Evolutionary conservation across 148 eudicot genomes (phyloP).

Genomic region (Suaeda aralocaspica): DNA sequence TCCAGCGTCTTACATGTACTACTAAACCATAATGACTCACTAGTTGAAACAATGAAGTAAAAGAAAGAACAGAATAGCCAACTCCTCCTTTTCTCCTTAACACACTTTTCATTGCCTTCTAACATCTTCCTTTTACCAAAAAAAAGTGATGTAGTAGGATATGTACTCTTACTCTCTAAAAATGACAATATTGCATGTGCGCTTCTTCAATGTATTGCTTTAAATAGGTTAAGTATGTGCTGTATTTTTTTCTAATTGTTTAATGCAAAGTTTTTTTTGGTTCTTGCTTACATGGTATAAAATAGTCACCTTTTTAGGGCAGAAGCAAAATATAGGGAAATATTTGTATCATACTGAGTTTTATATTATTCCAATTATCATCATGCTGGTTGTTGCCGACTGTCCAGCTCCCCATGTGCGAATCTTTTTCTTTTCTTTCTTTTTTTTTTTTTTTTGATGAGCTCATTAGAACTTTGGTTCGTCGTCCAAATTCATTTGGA

Average conservation of each 20-base stretch:
- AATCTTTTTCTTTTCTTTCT: no score
- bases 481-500: conserved; percentile 1
- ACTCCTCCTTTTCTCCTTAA: background rate
- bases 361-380: conserved; percentile 6
- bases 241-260: conserved; percentile 15
- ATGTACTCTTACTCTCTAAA: conserved; percentile 18
- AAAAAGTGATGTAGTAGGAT: conserved; percentile 14
- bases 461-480: conserved; percentile 2
- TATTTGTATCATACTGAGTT: no score
- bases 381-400: conserved; percentile 28
- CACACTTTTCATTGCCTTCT: conserved; percentile 17
- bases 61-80: conserved; percentile 3
- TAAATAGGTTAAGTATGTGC: conserved; percentile 17
- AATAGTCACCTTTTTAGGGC: conserved; percentile 13
- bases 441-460: background rate
- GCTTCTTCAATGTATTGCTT: conserved; percentile 9
- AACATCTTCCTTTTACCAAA: conserved; percentile 17
- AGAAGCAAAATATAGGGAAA: conserved; percentile 9
- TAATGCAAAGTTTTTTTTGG: conserved; percentile 23
- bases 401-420: conserved; percentile 23
- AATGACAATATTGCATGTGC: conserved; percentile 24
- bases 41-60: background rate
- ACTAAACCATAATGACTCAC: conserved; percentile 3
- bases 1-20: background rate
- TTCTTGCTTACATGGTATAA: conserved; percentile 13